Conservation (phyloP, 441 rosid species). For the Geranium incanum region DNA sequence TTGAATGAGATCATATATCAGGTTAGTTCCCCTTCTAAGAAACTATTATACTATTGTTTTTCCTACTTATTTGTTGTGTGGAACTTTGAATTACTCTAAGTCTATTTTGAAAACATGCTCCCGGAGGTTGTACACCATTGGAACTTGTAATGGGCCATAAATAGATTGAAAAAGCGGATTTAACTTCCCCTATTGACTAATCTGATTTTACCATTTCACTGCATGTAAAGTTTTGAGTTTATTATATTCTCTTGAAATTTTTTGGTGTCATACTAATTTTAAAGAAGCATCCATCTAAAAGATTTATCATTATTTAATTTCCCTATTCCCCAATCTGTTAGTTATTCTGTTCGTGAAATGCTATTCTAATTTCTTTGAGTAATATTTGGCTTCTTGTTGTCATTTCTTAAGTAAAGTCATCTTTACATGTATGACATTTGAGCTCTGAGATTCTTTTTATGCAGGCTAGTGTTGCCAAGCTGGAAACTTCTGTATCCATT, state of each 20-base stretch:
- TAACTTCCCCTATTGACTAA: neutral
- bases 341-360: neutral
- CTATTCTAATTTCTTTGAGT: neutral
- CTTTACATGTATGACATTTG: constrained; percentile 5
- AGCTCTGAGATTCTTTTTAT: constrained; percentile 20
- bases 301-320: neutral
- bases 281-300: neutral
- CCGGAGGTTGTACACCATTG: neutral
- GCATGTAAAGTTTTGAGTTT: neutral
- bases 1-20: constrained; percentile 84
- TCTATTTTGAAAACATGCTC: neutral
- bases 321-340: neutral
- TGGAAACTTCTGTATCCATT: constrained; percentile 70
- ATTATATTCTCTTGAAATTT: neutral
- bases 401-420: constrained; percentile 8
- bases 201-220: constrained; percentile 3
- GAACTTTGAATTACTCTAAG: neutral
- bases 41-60: neutral
- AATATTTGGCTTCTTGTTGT: constrained; percentile 5
- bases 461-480: constrained; percentile 93
- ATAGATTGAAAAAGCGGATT: neutral
- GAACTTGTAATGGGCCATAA: neutral
- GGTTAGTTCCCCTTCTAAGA: constrained; percentile 36
- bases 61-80: constrained; percentile 14
- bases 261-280: neutral